Base-by-base conservation (phyloP, 1,284 basidiomycete species). In the Sparassis latifolia region DNA sequence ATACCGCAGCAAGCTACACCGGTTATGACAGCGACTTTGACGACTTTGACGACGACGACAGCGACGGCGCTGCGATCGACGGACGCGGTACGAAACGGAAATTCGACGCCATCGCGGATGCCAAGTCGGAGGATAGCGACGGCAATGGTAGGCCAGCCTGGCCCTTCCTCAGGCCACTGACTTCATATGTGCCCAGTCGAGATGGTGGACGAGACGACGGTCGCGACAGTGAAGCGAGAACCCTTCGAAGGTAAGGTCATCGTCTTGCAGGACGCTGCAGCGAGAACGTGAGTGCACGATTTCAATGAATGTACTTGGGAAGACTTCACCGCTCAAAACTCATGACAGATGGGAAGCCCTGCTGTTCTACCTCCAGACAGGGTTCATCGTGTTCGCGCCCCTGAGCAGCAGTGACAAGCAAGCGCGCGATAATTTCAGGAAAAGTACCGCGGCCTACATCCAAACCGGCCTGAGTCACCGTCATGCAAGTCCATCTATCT, bases 361-460 rank as follows among this genome's bases (percentile, higher is more conserved):
- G 12, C 29, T 60, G n/a, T 57, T 50, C 44, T 60, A 59, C 45
- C 45, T 62, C 2, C 57, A 57, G 38, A 57, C 58, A 3, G 57
- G 57, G 2, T 47, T 51, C 42, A 48, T 60, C n/a, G 33, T 38
- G 2, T 62, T 62, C 40, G 48, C 52, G 2, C 59, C 54, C 2
- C 52, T 62, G n/a, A 51, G 27, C 9, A 4, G 29, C 51, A 53
- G 33, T 42, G 54, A 42, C 28, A 10, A 47, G 33, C 10, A n/a
- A 10, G 33, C 35, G 10, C 33, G 27, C n/a, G 40, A 29, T 20
- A 37, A 12, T 9, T 37, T 35, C 33, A 7, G 30, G 6, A 20
- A 28, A 28, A 38, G 28, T 33, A 38, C 32, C 12, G 27, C 31
- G n/a, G 7, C 20, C 38, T 35, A 12, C 10, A 28, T 37, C 20